Evolutionary conservation across 352 stramenopile species (phyloP), one percentile per base, ranked within the genome.

Genomic region (Blastocystis sp.): DNA sequence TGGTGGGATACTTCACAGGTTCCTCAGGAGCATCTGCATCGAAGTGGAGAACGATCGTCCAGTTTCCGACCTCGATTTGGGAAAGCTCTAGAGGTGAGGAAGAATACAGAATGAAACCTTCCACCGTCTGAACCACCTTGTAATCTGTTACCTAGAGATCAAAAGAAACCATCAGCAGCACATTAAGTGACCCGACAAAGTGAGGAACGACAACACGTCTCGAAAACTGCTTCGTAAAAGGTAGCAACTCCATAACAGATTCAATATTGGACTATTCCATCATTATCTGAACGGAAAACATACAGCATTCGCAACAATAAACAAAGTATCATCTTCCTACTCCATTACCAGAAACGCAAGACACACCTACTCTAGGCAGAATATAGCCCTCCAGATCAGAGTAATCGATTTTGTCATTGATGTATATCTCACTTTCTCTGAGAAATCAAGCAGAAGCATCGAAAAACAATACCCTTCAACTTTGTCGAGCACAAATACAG

Each of bases 381-480:
- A 45, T 53, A 66, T 69, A 39, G n/a, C 20, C 3, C 50, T 45
- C n/a, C 56, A 84, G n/a, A 9, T 84, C 50, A 13, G 26, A 23
- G 6, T 23, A 39, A 11, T 84, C 29, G 20, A 54, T 69, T 26
- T 37, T 43, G 8, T 37, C 26, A 84, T 84, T 84, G 29, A 66
- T 26, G 53, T 84, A 84, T 66, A 84, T 29, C 53, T 66, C 47
- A 63, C 68, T 26, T 18, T 4, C 41, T 68, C 43, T 84, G 68
- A 6, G 11, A 37, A 26, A 64, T 37, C 37, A 64, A 1, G 15
- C 29, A 39, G 15, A 47, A 29, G 5, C 6, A 34, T 18, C 29
- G 26, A 55, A 20, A 53, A 64, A 20, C 73, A 43, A 37, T 73
- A 29, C 29, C 50, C 64, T 55, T 13, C 73, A 29, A 26, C 54